Percentiles rank a stretch among this genome's conserved stretches.
These are phyloP conservation scores for Iberis amara DNA, from an alignment of 441 rosid genomes.

Conservation along the genomic window DNA sequence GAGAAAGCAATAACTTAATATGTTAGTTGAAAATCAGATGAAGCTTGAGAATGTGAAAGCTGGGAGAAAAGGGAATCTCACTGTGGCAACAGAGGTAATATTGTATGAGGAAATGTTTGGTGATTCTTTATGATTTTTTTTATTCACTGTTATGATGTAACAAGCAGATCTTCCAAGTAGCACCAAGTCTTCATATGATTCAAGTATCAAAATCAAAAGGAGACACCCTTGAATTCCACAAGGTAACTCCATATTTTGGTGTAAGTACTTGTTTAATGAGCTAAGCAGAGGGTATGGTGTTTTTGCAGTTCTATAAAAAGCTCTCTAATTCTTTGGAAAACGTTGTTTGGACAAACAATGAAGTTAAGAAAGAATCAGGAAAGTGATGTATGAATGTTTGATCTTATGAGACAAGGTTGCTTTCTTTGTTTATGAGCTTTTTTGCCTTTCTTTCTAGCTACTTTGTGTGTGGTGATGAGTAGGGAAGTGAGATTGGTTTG, in stretches of 20 bases:
- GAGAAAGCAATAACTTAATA: slow-evolving; percentile 3
- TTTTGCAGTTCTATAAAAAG: slow-evolving; percentile 76
- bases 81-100: slow-evolving; percentile 74
- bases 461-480: slow-evolving; percentile 7
- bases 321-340: slow-evolving; percentile 70
- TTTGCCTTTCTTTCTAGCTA: slow-evolving; percentile 13
- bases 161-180: slow-evolving; percentile 79
- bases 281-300: slow-evolving; percentile 14
- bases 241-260: slow-evolving; percentile 39
- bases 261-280: neutral
- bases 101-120: neutral
- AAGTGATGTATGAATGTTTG: slow-evolving; percentile 18
- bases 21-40: slow-evolving; percentile 42
- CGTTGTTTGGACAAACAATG: slow-evolving; percentile 87
- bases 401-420: slow-evolving; percentile 10
- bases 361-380: slow-evolving; percentile 47
- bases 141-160: slow-evolving; percentile 5
- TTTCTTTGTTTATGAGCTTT: slow-evolving; percentile 15
- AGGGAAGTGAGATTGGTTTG: slow-evolving; percentile 16
- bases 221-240: slow-evolving; percentile 88
- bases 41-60: slow-evolving; percentile 82
- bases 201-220: slow-evolving; percentile 93
- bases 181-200: slow-evolving; percentile 91
- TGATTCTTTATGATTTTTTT: neutral
- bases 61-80: slow-evolving; percentile 91